phyloP scores from a whole-genome alignment of 1,284 basidiomycete genomes.

The Apiotrichum siamense region DNA sequence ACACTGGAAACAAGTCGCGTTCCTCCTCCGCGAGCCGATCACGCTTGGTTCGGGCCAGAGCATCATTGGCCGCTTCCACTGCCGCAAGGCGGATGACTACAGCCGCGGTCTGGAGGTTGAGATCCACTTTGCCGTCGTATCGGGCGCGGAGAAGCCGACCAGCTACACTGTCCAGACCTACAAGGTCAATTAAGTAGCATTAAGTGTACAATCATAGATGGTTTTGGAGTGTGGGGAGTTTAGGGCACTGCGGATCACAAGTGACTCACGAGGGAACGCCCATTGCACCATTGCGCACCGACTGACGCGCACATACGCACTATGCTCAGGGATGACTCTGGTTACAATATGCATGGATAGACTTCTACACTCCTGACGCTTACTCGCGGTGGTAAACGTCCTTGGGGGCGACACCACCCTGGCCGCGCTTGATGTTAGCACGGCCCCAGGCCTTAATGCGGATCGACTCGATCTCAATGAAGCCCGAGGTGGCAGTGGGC shows the following conservation, averaged over 20 bases:
- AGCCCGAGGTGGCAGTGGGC: constrained; percentile 83
- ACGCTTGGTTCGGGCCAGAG: constrained; percentile 61
- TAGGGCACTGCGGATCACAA: too few relatives aligned
- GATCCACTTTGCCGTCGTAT: constrained; percentile 58
- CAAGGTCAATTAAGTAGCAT: constrained; percentile 22
- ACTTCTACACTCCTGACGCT: not conserved
- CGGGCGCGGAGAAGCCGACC: constrained; percentile 11
- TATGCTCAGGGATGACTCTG: not conserved
- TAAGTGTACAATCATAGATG: not conserved
- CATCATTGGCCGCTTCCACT: constrained; percentile 73
- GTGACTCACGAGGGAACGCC: too few relatives aligned
- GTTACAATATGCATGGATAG: constrained; percentile 2
- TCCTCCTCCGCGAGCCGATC: constrained; percentile 76
- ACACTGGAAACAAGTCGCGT: constrained; percentile 98
- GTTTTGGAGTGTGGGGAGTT: too few relatives aligned
- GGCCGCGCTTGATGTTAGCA: constrained; percentile 61
- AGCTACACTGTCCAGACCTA: constrained; percentile 28
- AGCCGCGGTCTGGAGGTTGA: constrained; percentile 85
- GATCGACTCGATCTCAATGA: constrained; percentile 92
- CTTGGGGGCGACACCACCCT: constrained; percentile 65
- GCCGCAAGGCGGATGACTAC: constrained; percentile 73
- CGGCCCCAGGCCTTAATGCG: constrained; percentile 81
- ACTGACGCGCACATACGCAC: too few relatives aligned
- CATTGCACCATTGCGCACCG: too few relatives aligned
- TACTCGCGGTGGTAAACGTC: constrained; percentile 63